phyloP scores from a whole-genome alignment of 495 filamentous ascomycete genomes.

The Podospora didyma region DNA sequence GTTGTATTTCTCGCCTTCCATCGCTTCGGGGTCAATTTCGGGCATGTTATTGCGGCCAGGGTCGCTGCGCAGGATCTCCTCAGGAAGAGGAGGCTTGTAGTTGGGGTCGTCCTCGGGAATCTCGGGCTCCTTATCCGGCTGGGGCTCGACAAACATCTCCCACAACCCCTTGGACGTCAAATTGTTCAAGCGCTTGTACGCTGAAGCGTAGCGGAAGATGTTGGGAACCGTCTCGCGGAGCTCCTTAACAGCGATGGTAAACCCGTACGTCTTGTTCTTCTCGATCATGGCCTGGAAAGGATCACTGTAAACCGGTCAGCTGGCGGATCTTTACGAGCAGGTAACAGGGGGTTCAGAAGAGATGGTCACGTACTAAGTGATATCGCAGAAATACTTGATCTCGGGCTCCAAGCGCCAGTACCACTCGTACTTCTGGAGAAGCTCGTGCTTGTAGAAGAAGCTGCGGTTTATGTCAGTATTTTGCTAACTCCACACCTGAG shows the following conservation, averaged over 20 bases:
- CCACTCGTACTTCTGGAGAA: conserved; percentile 97
- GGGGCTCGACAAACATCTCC: conserved; percentile 95
- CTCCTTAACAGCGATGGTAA: conserved; percentile 98
- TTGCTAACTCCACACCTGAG: conserved; percentile 2
- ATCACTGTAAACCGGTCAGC: conserved; percentile 56
- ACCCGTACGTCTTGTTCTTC: conserved; percentile 95
- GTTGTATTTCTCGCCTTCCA: conserved; percentile 98
- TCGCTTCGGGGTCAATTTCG: conserved; percentile 85
- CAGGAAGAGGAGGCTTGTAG: conserved; percentile 66
- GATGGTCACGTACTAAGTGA: conserved; percentile 77
- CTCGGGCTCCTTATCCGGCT: conserved; percentile 51
- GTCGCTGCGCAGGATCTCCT: conserved; percentile 77
- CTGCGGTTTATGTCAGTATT: conserved; percentile 40
- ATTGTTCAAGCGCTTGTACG: conserved; percentile 92
- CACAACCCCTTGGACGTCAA: conserved; percentile 88
- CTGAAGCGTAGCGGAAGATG: conserved; percentile 99
- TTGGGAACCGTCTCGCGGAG: conserved; percentile 97
- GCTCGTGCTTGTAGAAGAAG: conserved; percentile 96
- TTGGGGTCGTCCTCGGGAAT: conserved; percentile 48
- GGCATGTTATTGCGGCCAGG: conserved; percentile 66
- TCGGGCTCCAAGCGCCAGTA: conserved; percentile 99
- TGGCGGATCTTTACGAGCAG: conserved; percentile 10
- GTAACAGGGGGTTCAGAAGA: background rate
- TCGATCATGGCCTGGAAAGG: conserved; percentile 92
- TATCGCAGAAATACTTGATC: conserved; percentile 99